Percentiles rank a stretch among this genome's conserved stretches.
Conservation (phyloP, 2,329 filamentous ascomycete genomes). For the Lachnellula hyalina region DNA sequence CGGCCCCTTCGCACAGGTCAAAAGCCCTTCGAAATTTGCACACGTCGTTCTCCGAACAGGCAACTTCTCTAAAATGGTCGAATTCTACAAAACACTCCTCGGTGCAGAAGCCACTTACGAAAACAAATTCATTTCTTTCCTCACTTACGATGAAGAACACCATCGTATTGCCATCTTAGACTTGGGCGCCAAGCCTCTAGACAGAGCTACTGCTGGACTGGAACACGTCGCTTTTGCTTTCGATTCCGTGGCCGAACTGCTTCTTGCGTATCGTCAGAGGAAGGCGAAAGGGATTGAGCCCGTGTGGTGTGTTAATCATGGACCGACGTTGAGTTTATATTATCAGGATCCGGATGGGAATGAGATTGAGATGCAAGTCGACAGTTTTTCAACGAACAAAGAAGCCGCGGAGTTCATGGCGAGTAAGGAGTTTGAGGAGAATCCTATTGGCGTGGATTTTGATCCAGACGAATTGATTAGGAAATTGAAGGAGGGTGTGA, state of each 20-base stretch:
- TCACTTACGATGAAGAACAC: slow-evolving; percentile 43
- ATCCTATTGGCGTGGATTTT: slow-evolving; percentile 40
- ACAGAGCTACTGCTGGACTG: slow-evolving; percentile 26
- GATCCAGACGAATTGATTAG: slow-evolving; percentile 37
- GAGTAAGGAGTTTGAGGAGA: slow-evolving; percentile 33
- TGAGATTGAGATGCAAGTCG: slow-evolving; percentile 41
- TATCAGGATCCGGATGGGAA: slow-evolving; percentile 46
- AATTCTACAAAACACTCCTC: slow-evolving; percentile 36
- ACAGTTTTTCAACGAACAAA: slow-evolving; percentile 36
- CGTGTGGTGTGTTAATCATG: slow-evolving; percentile 42
- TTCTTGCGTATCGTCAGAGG: slow-evolving; percentile 34
- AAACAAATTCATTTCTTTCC: slow-evolving; percentile 31
- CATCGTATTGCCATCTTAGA: slow-evolving; percentile 41
- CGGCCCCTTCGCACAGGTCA: neutral
- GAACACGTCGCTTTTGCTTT: slow-evolving; percentile 41
- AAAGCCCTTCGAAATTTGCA: slow-evolving; percentile 13
- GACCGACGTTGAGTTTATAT: slow-evolving; percentile 42
- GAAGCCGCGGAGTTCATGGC: slow-evolving; percentile 39
- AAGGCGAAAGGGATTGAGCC: slow-evolving; percentile 36
- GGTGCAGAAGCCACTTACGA: slow-evolving; percentile 29
- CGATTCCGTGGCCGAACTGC: slow-evolving; percentile 32
- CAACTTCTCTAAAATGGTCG: slow-evolving; percentile 29
- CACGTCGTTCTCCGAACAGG: slow-evolving; percentile 30
- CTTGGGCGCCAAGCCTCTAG: slow-evolving; percentile 21
- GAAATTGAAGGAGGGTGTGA: neutral